phyloP scores from a whole-genome alignment of 1,284 basidiomycete genomes.

The Cutaneotrichosporon spelunceum region DNA sequence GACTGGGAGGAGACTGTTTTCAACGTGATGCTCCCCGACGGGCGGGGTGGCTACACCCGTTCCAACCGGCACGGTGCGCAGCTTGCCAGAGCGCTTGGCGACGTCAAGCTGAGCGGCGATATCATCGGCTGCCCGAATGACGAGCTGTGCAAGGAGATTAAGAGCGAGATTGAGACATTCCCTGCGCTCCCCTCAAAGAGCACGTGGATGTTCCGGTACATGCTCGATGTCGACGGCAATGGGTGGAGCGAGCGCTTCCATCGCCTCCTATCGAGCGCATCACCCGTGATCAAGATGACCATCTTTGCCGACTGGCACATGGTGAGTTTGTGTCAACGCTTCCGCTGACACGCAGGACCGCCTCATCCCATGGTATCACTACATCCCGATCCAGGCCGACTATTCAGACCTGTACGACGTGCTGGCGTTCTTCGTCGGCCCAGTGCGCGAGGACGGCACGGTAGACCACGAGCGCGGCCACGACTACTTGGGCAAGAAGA shows the following conservation, averaged over 20 bases:
- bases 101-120: constrained; percentile 50
- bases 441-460: constrained; percentile 40
- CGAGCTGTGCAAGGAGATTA: constrained; percentile 39
- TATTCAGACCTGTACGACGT: constrained; percentile 55
- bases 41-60: constrained; percentile 37
- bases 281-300: constrained; percentile 51
- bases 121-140: constrained; percentile 36
- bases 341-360: constrained; percentile 27
- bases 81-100: constrained; percentile 48
- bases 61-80: constrained; percentile 34
- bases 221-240: constrained; percentile 58
- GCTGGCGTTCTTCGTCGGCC: constrained; percentile 54
- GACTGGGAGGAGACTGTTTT: constrained; percentile 30
- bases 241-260: constrained; percentile 67
- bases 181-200: constrained; percentile 54
- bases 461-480: constrained; percentile 46
- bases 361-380: constrained; percentile 51
- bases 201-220: constrained; percentile 55
- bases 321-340: constrained; percentile 27
- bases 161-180: constrained; percentile 53
- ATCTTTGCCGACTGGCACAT: constrained; percentile 53
- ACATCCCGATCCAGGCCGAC: constrained; percentile 53
- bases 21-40: constrained; percentile 49
- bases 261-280: constrained; percentile 49
- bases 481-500: constrained; percentile 53